Evolutionary conservation across 1,284 basidiomycete species (phyloP).

Genomic region (Jaminaea rosea): DNA sequence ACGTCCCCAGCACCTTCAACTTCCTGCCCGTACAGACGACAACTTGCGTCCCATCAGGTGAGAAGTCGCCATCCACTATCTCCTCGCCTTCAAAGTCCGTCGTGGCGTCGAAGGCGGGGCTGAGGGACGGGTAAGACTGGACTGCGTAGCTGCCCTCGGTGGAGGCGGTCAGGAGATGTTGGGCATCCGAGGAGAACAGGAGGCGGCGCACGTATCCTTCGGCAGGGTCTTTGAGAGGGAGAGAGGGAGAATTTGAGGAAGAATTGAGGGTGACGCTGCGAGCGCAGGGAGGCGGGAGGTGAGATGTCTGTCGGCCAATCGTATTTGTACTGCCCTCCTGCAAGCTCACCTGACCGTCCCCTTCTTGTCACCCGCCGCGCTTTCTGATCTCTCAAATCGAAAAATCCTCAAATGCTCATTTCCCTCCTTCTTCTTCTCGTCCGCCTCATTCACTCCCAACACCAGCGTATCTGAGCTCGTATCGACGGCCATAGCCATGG

Average conservation of each 20-base stretch:
- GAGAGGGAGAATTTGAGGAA: background rate
- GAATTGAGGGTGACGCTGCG: slow-evolving; percentile 21
- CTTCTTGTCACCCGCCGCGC: slow-evolving; percentile 1
- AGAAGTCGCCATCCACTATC: slow-evolving; percentile 41
- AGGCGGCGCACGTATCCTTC: slow-evolving; percentile 1
- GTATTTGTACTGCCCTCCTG: background rate
- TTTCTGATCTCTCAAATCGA: slow-evolving; percentile 11
- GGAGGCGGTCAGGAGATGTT: background rate
- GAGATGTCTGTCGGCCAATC: slow-evolving; percentile 1
- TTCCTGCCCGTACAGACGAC: slow-evolving; percentile 8
- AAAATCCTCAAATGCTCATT: slow-evolving; percentile 37
- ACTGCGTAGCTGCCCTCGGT: slow-evolving; percentile 14
- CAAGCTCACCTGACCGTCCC: slow-evolving; percentile 10
- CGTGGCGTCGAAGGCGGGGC: slow-evolving; percentile 18
- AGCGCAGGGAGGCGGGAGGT: slow-evolving; percentile 14
- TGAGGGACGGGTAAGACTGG: slow-evolving; percentile 32
- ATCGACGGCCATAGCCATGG: slow-evolving; percentile 39
- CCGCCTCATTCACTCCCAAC: slow-evolving; percentile 35
- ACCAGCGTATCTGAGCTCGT: slow-evolving; percentile 12
- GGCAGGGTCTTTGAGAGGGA: background rate
- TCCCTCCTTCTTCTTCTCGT: slow-evolving; percentile 11
- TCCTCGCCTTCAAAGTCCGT: slow-evolving; percentile 13
- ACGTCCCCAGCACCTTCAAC: background rate
- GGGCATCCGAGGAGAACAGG: background rate
- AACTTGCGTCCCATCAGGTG: slow-evolving; percentile 31